Evolutionary conservation across 1,284 basidiomycete genomes (phyloP), one percentile per base, ranked within the genome.

Genomic region (Ustilago tritici): DNA sequence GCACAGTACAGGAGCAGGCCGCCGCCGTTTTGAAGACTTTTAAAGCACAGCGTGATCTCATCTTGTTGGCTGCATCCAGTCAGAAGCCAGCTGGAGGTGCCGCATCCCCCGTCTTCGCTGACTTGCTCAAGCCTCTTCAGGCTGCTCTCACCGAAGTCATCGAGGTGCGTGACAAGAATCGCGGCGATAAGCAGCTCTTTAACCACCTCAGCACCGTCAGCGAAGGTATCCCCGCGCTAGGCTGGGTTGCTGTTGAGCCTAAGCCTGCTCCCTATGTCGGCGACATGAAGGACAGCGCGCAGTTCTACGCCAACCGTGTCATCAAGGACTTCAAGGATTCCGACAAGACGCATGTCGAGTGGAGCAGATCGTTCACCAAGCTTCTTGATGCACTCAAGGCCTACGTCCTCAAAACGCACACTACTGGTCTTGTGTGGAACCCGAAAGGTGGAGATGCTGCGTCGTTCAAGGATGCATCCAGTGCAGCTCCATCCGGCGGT

Each of bases 351-450:
- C 95, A 95, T 77, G 90, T 92, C 12, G 93, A 95, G 81, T 99
- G 96, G 96, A 92, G 92, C 11, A 91, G 91, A 67, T 88, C 90
- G 6, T 95, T 93, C 85, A 85, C 91, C 34, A 89, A 88, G 4
- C 84, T 96, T 17, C 87, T 99, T 28, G 93, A 95, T 47, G 91
- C 91, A 55, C 89, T 93, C 84, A 91, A 91, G 80, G 91, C 92
- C 72, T 98, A 98, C 85, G 90, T 97, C 62, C 90, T 92, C 87
- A 92, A 96, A 82, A 91, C 92, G 84, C 93, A 99, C 85, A 92
- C 92, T 0, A 94, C 93, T 0, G 95, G 95, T 19, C 88, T 98
- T 15, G 87, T 89, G 8, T 99, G 97, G 97, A 98, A 99, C 86
- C 87, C 92, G 3, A 92, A 81, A 41, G 82, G 82, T 40, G 68